Evolutionary conservation across 768 basidiomycete species (phyloP), one percentile per base, ranked within the genome.

Genomic region (Amanita phalloides): DNA sequence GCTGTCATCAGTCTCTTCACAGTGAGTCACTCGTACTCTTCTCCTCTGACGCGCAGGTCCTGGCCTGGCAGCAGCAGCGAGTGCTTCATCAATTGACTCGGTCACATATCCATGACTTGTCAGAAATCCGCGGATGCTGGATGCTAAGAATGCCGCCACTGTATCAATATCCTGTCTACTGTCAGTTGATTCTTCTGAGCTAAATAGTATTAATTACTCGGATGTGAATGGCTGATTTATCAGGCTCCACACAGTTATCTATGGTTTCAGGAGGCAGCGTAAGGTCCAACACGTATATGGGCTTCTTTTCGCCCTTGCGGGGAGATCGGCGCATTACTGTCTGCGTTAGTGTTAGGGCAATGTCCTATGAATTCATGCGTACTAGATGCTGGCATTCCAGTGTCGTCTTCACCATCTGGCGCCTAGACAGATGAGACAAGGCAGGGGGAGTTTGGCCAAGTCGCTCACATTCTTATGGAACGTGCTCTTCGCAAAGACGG

Each of bases 281-380:
- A 53, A 98, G 61, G 61, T 89, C 82, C 44, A 98, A 69, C 43
- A 92, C 84, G 63, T 88, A 97, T 54, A 92, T 79, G 4, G 92
- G 82, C 63, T 79, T 79, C 64, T 81, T 82, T 61, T 91, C 90
- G 21, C 69, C 64, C 66, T 88, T 91, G 37, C 85, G 80, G 30
- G 91, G 87, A 32, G 91, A 86, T 32, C 85, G 75, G 54, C 87
- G 79, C 41, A 61, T 61, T 46, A 68, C 86, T 88, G 52, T 58
- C 48, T 45, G 26, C 53, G 55, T 57, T 50, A 51, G 20, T 25
- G 41, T 56, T 21, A 48, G 23, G 21, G 13, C 28, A 30, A 49
- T 8, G 46, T 17, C 30, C 35, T 20, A 37, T 39, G 11, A 45
- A 50, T 32, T 28, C 44, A 21, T 36, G 13, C 35, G 42, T 65